Percentiles rank a stretch among this genome's conserved stretches.
Evolutionary conservation across 768 basidiomycete genomes (phyloP).

Genomic region (Baorangia bicolor): DNA sequence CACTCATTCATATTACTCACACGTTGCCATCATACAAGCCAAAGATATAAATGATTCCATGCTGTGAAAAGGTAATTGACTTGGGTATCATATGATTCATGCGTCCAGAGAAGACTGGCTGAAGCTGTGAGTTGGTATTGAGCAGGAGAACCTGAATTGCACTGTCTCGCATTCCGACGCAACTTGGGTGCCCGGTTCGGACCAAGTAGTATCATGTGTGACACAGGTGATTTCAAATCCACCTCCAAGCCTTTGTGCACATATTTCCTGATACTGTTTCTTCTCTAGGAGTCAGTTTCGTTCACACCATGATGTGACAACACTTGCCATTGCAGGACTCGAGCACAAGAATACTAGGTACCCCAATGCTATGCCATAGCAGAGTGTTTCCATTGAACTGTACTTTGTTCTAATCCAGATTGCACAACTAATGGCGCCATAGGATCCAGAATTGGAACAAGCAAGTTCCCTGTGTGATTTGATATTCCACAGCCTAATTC

Average conservation of each 20-base stretch:
- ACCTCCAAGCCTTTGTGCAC: neutral
- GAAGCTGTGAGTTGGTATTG: constrained; percentile 5
- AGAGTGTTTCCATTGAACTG: neutral
- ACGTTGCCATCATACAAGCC: constrained; percentile 10
- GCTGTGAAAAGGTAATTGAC: neutral
- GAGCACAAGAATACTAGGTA: constrained; percentile 8
- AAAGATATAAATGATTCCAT: neutral
- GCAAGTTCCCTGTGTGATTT: neutral
- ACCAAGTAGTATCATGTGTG: neutral
- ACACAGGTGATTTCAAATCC: constrained; percentile 12
- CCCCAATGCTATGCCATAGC: constrained; percentile 9
- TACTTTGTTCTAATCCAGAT: constrained; percentile 9
- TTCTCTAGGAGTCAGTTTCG: neutral
- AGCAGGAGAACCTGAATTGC: constrained; percentile 1
- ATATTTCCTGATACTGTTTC: constrained; percentile 12
- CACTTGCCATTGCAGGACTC: constrained; percentile 4
- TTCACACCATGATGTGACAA: neutral
- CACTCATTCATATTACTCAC: neutral
- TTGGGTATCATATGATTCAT: neutral
- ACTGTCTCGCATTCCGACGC: constrained; percentile 2
- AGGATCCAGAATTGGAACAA: neutral
- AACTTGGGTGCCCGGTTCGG: neutral
- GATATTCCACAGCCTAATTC: constrained; percentile 7
- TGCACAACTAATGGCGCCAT: neutral
- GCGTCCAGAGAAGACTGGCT: neutral